Percentiles rank a stretch among this genome's conserved stretches.
Evolutionary conservation across 116 monocot genomes (phyloP).

Genomic region (Zostera marina): DNA sequence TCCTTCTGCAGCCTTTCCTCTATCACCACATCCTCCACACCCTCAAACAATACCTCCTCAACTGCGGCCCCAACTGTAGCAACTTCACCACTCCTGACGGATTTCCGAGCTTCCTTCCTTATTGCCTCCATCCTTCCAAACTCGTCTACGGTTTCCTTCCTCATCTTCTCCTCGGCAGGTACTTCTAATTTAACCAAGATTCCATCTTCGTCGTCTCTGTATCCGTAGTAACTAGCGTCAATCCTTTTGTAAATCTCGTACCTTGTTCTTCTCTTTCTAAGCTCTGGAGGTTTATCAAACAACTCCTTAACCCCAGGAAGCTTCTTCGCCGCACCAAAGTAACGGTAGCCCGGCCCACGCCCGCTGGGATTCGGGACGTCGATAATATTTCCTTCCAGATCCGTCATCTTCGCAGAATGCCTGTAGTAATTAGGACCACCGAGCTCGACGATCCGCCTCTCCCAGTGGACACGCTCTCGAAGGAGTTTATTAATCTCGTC

Average conservation of each 20-base stretch:
- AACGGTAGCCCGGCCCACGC: constrained; percentile 86
- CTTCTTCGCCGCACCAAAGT: constrained; percentile 94
- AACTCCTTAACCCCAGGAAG: constrained; percentile 87
- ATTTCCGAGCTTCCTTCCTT: constrained; percentile 57
- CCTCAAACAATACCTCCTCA: constrained; percentile 64
- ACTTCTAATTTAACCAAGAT: constrained; percentile 75
- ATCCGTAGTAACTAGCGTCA: constrained; percentile 85
- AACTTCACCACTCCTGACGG: constrained; percentile 71
- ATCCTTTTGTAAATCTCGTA: constrained; percentile 94
- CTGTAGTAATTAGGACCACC: constrained; percentile 65
- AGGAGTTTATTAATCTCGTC: constrained; percentile 99
- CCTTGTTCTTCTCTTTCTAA: constrained; percentile 48
- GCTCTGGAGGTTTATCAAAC: constrained; percentile 92
- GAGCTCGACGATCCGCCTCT: constrained; percentile 80
- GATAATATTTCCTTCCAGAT: constrained; percentile 79
- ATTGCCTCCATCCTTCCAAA: constrained; percentile 51
- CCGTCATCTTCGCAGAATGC: constrained; percentile 59
- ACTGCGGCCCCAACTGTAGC: constrained; percentile 25
- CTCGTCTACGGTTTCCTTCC: constrained; percentile 32
- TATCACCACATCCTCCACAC: constrained; percentile 79
- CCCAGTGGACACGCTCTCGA: constrained; percentile 82
- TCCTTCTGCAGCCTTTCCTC: constrained; percentile 42
- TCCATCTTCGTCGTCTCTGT: constrained; percentile 92
- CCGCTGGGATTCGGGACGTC: constrained; percentile 85
- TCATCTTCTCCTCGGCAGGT: constrained; percentile 47